These are phyloP conservation scores for Kluyveromyces lactis DNA, from an alignment of 805 yeast species.

Conservation along the genomic window DNA sequence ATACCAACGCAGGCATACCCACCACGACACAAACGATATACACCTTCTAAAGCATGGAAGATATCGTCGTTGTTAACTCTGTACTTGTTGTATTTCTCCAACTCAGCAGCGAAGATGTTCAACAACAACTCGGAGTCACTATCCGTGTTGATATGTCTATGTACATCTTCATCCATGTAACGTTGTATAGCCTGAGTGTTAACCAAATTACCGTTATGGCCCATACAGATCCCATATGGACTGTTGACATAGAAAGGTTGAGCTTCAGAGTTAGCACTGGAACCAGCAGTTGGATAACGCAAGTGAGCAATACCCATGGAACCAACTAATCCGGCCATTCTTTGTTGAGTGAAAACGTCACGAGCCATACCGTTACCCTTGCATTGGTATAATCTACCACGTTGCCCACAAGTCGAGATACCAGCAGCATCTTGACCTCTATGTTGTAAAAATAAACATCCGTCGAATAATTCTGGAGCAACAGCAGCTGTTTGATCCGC, in stretches of 20 bases:
- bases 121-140: slow-evolving; percentile 87
- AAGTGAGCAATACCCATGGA: slow-evolving; percentile 93
- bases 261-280: slow-evolving; percentile 91
- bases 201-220: slow-evolving; percentile 93
- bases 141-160: slow-evolving; percentile 95
- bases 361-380: slow-evolving; percentile 99
- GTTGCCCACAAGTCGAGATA: slow-evolving; percentile 87
- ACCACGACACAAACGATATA: slow-evolving; percentile 75
- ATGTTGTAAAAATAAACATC: slow-evolving; percentile 87
- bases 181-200: slow-evolving; percentile 70
- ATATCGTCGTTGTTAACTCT: slow-evolving; percentile 89
- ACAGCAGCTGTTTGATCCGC: slow-evolving; percentile 67
- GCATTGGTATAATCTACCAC: slow-evolving; percentile 93
- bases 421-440: slow-evolving; percentile 99
- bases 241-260: slow-evolving; percentile 98
- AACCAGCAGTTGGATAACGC: slow-evolving; percentile 96
- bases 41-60: slow-evolving; percentile 77
- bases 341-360: slow-evolving; percentile 83
- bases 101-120: slow-evolving; percentile 85
- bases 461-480: slow-evolving; percentile 88
- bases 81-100: slow-evolving; percentile 84
- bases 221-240: slow-evolving; percentile 85
- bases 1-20: slow-evolving; percentile 96
- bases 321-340: slow-evolving; percentile 77
- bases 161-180: slow-evolving; percentile 86